Percentiles rank a stretch among this genome's conserved stretches.
These are phyloP conservation scores for Metschnikowia matae DNA, from an alignment of 805 yeast species.

Conservation along the genomic window DNA sequence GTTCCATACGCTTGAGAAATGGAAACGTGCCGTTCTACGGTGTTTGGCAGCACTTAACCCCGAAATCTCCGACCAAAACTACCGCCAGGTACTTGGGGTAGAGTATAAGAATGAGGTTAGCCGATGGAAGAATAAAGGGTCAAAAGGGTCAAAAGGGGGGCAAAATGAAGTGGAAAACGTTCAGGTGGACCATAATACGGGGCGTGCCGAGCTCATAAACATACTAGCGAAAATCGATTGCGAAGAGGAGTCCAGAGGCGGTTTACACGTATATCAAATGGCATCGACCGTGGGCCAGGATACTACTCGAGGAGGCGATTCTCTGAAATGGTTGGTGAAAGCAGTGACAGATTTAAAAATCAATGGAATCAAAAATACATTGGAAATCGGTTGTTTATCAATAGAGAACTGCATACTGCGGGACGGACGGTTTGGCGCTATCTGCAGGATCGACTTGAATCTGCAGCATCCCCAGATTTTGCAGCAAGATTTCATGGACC, in stretches of 20 bases:
- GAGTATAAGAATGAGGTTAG: slow-evolving; percentile 5
- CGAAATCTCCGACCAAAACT: slow-evolving; percentile 21
- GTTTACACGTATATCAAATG: slow-evolving; percentile 70
- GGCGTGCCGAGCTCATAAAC: slow-evolving; percentile 17
- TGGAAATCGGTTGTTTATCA: slow-evolving; percentile 83
- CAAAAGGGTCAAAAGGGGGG: slow-evolving; percentile 11
- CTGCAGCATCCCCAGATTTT: slow-evolving; percentile 70
- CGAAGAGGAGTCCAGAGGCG: slow-evolving; percentile 67
- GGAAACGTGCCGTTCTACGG: slow-evolving; percentile 39
- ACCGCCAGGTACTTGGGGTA: slow-evolving; percentile 14
- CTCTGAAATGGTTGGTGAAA: slow-evolving; percentile 72
- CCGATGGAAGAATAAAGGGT: slow-evolving; percentile 5
- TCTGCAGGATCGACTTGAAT: slow-evolving; percentile 71
- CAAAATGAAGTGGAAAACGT: slow-evolving; percentile 14
- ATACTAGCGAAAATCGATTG: slow-evolving; percentile 53
- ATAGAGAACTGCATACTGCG: slow-evolving; percentile 65
- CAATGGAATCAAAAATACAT: slow-evolving; percentile 30
- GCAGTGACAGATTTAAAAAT: slow-evolving; percentile 49
- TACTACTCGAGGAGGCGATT: slow-evolving; percentile 80
- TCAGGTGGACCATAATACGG: slow-evolving; percentile 18
- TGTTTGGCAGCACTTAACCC: slow-evolving; percentile 23
- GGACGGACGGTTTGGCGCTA: slow-evolving; percentile 46
- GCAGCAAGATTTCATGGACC: slow-evolving; percentile 81
- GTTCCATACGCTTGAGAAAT: slow-evolving; percentile 67
- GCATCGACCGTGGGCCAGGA: slow-evolving; percentile 88